Conservation (phyloP, 2,329 filamentous ascomycete species). For the Teratosphaeriaceae sp. region DNA sequence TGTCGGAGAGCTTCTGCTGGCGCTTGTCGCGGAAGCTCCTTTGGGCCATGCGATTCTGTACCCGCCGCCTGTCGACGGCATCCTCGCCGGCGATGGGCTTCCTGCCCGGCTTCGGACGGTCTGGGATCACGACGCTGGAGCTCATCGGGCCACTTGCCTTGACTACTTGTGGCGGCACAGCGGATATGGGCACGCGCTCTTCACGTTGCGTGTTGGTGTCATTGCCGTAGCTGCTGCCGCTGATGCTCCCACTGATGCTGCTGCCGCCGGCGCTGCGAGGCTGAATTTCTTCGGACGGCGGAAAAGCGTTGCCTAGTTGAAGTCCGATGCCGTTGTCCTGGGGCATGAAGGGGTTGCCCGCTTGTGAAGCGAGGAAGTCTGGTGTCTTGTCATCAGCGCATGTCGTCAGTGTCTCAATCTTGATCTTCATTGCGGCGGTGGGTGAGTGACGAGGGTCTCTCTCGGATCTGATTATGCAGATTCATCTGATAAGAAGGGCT, state of each 20-base stretch:
- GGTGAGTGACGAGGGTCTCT: not conserved
- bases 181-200: constrained; percentile 2
- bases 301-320: not conserved
- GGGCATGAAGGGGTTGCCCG: not conserved
- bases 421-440: not conserved
- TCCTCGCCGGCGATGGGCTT: constrained; percentile 69
- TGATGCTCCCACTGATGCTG: too few species aligned
- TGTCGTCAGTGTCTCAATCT: not conserved
- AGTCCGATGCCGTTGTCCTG: not conserved
- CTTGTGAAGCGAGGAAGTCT: not conserved
- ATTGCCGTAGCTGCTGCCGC: not conserved
- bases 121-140: constrained; percentile 31
- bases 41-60: constrained; percentile 89
- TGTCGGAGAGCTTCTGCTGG: constrained; percentile 69
- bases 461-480: constrained; percentile 1
- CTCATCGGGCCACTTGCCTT: constrained; percentile 31
- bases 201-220: not conserved
- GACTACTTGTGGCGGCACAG: too few species aligned
- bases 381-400: not conserved
- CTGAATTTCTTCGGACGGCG: constrained; percentile 2
- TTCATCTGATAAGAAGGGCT: constrained; percentile 1
- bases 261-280: not conserved
- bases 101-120: constrained; percentile 62
- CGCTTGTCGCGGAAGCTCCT: constrained; percentile 83
- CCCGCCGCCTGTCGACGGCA: constrained; percentile 85